Evolutionary conservation across 2,329 filamentous ascomycete genomes (phyloP), one percentile per base, ranked within the genome.

Genomic region (Nectriaceae sp.): DNA sequence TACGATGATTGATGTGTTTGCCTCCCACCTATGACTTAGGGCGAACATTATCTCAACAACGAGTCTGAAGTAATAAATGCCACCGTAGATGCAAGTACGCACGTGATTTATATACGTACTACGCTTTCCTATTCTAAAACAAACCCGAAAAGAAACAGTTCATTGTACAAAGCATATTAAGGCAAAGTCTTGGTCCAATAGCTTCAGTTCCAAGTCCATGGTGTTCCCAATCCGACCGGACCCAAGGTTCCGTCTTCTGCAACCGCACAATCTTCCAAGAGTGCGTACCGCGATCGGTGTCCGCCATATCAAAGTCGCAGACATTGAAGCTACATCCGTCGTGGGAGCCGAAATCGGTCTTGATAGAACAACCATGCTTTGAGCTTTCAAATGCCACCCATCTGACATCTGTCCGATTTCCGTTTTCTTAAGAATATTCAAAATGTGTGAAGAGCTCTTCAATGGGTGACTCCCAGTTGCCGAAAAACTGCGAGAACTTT

Each of bases 341-440:
- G 6, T 11, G 33, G 33, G 11, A 6, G 6, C 33, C 33, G 16
- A 37, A 37, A 6, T 18, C 10, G 18, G 33, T 16, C 16, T 18
- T 37, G 6, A 31, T 31, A 8, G 26, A 31, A 15, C 8, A 15
- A 31, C 15, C 26, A 11, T 37, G 6, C 16, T 37, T 37, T 11
- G 26, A 31, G 15, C 33, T 18, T 11, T 6, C 16, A 18, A 76
- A 48, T 11, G 68, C 66, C 4, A 87, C 65, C 78, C 82, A 88
- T 5, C 79, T 71, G 0, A 78, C 80, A 24, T 81, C 81, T 45
- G 79, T 80, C 13, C 81, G 73, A 62, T 88, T 89, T 1, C 83
- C 82, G 44, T 78, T 82, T 57, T 89, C 85, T 62, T 89, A 85
- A 0, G 85, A 85, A 19, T 83, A 82, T 16, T 89, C 85, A 57